A percentile compares a stretch with the other conserved stretches of the same genome.
Evolutionary conservation across 2,329 filamentous ascomycete species (phyloP).

Genomic region (Fusarium sp.): DNA sequence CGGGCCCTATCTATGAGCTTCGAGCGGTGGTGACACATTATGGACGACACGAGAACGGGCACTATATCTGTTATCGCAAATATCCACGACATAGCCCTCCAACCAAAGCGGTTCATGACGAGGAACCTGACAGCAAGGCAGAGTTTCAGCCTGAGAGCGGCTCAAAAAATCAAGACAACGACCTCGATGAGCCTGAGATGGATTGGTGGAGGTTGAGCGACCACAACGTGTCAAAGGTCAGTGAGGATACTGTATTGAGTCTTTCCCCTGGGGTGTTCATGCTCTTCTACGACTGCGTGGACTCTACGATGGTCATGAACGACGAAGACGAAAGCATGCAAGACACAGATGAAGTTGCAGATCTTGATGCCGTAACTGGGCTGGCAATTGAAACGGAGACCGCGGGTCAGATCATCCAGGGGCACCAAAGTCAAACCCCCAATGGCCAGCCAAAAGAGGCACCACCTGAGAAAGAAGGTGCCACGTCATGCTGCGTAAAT

Average conservation of each 20-base stretch:
- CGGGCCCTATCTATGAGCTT: constrained; percentile 78
- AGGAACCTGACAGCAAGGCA: constrained; percentile 34
- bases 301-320: constrained; percentile 63
- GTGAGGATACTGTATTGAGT: constrained; percentile 78
- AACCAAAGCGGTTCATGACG: constrained; percentile 10
- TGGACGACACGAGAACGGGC: constrained; percentile 92
- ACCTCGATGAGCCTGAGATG: constrained; percentile 54
- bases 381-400: constrained; percentile 5
- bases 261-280: constrained; percentile 89
- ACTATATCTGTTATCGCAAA: constrained; percentile 92
- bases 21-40: constrained; percentile 89
- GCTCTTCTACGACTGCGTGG: constrained; percentile 91
- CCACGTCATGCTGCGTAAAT: constrained; percentile 13
- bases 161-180: constrained; percentile 18
- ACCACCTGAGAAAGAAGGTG: constrained; percentile 18
- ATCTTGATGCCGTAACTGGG: constrained; percentile 16
- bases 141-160: constrained; percentile 1
- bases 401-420: constrained; percentile 18
- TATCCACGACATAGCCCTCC: constrained; percentile 61
- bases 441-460: constrained; percentile 23
- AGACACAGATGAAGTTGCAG: constrained; percentile 38
- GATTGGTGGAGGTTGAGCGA: constrained; percentile 95
- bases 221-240: constrained; percentile 81
- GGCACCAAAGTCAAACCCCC: constrained; percentile 16
- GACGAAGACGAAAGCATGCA: constrained; percentile 47